A percentile compares a stretch with the other conserved stretches of the same genome.
Evolutionary conservation across 192 early-diverging fungal genomes (phyloP).

Genomic region (Cetraspora pellucida): DNA sequence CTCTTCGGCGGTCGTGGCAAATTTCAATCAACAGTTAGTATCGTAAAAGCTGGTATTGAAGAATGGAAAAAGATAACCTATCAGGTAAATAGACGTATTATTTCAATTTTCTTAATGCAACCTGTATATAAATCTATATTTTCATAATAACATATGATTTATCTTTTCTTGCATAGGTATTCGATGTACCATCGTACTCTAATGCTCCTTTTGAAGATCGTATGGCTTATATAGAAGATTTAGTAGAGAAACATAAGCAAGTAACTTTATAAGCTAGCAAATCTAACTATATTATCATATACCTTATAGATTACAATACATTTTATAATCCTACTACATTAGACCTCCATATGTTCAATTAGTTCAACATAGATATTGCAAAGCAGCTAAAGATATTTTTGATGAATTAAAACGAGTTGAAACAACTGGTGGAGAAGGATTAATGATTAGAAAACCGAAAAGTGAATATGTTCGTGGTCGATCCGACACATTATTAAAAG

Average conservation of each 20-base stretch:
- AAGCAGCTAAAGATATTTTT: conserved; percentile 46
- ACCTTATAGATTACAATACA: background rate
- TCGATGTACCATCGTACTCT: conserved; percentile 55
- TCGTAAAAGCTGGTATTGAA: conserved; percentile 53
- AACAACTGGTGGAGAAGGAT: conserved; percentile 65
- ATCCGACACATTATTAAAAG: conserved; percentile 10
- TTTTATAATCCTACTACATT: conserved; percentile 19
- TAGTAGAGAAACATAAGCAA: background rate
- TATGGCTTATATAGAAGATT: background rate
- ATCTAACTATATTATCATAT: background rate
- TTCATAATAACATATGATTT: background rate
- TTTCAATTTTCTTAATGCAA: background rate
- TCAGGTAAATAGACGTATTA: conserved; percentile 34
- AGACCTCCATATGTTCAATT: conserved; percentile 45
- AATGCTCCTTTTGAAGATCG: background rate
- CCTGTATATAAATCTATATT: background rate
- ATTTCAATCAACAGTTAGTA: conserved; percentile 65
- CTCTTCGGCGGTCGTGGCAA: conserved; percentile 67
- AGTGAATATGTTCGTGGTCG: conserved; percentile 14
- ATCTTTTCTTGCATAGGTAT: conserved; percentile 37
- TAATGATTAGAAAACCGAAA: conserved; percentile 61
- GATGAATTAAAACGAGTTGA: conserved; percentile 57
- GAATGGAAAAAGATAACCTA: conserved; percentile 60
- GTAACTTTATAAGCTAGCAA: background rate
- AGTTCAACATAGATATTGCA: conserved; percentile 54